phyloP scores from a whole-genome alignment of 2,329 filamentous ascomycete genomes.

The Alternaria infectoria region DNA sequence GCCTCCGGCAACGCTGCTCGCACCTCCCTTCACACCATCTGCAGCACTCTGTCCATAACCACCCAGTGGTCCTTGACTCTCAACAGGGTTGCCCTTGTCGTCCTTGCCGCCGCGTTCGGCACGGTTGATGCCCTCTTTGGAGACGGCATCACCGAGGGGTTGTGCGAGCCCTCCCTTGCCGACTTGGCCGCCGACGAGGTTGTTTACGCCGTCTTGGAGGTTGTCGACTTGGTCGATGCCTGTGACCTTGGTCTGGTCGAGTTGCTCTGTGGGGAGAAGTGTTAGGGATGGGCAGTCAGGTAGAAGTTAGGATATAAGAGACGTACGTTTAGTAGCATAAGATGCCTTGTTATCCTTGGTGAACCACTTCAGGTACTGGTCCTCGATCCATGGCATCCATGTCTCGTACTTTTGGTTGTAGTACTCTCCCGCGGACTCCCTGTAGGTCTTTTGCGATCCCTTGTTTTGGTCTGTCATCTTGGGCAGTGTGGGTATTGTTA shows the following conservation, averaged over 20 bases:
- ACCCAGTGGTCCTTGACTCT: conserved; percentile 42
- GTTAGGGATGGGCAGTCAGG: background rate
- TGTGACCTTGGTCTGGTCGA: conserved; percentile 73
- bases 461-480: conserved; percentile 9
- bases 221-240: conserved; percentile 70
- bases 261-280: conserved; percentile 58
- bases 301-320: background rate
- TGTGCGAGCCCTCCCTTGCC: conserved; percentile 72
- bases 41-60: conserved; percentile 39
- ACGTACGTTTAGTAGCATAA: conserved; percentile 71
- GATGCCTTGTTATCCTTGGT: conserved; percentile 79
- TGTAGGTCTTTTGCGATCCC: conserved; percentile 35
- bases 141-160: conserved; percentile 66
- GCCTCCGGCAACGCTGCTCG: conserved; percentile 25
- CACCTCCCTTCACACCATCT: conserved; percentile 42
- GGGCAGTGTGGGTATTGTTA: background rate
- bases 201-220: conserved; percentile 71
- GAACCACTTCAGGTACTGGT: conserved; percentile 74
- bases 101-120: conserved; percentile 69
- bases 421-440: conserved; percentile 51
- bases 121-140: conserved; percentile 70
- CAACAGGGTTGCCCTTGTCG: conserved; percentile 59
- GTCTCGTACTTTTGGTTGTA: conserved; percentile 76
- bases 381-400: conserved; percentile 80
- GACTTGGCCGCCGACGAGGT: conserved; percentile 67